Conservation (phyloP, 169 alveolate genomes). For the Plasmodium inui region DNA sequence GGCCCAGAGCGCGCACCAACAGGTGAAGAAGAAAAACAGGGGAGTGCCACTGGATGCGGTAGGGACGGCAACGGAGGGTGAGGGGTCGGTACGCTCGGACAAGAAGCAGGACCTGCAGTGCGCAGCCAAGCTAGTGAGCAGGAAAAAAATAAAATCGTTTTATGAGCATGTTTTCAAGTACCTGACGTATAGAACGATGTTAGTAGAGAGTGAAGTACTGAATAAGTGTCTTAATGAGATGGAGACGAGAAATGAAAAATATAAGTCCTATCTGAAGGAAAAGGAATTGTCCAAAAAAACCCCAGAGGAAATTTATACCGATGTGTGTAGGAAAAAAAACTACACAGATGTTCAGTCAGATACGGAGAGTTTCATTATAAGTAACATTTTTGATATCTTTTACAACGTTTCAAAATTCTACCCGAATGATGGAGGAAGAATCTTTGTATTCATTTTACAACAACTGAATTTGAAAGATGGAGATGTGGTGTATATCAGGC, state of each 20-base stretch:
- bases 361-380: slow-evolving; percentile 17
- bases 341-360: slow-evolving; percentile 6
- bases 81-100: neutral
- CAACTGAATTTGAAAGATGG: slow-evolving; percentile 90
- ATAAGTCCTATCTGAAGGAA: slow-evolving; percentile 7
- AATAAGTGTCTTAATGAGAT: slow-evolving; percentile 11
- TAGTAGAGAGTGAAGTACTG: slow-evolving; percentile 12
- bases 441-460: slow-evolving; percentile 91
- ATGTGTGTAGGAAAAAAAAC: slow-evolving; percentile 41
- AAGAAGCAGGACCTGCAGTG: slow-evolving; percentile 7
- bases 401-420: slow-evolving; percentile 77
- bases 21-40: neutral
- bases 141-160: slow-evolving; percentile 32
- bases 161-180: slow-evolving; percentile 62
- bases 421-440: slow-evolving; percentile 91
- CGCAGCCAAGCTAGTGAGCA: neutral
- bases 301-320: slow-evolving; percentile 19
- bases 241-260: slow-evolving; percentile 11
- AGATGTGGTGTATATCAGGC: slow-evolving; percentile 91
- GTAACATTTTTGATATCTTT: slow-evolving; percentile 40
- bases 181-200: slow-evolving; percentile 7
- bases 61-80: neutral
- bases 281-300: slow-evolving; percentile 1
- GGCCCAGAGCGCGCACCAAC: neutral
- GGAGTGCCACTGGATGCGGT: neutral